Conservation (phyloP, 2,329 filamentous ascomycete species). For the Aureobasidium sp. region DNA sequence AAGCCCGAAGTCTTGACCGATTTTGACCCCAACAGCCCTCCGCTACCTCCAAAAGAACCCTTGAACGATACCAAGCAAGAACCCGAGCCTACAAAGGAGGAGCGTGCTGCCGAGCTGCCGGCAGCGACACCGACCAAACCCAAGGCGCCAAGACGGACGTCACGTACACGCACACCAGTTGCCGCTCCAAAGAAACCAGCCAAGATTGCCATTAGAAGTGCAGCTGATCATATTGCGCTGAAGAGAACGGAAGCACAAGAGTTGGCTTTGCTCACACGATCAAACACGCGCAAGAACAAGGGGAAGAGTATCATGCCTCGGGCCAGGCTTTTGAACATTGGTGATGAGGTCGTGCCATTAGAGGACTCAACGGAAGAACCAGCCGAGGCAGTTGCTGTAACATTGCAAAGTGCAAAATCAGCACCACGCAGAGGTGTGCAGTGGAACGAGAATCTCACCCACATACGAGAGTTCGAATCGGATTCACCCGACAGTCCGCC, state of each 20-base stretch:
- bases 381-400: conserved; percentile 20
- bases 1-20: conserved; percentile 36
- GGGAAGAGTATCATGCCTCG: conserved; percentile 38
- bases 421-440: conserved; percentile 28
- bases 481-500: conserved; percentile 18
- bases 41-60: conserved; percentile 30
- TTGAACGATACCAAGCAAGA: neutral
- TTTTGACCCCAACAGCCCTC: conserved; percentile 41
- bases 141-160: neutral
- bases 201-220: conserved; percentile 39
- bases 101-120: neutral
- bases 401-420: neutral
- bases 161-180: conserved; percentile 5
- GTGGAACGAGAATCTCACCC: conserved; percentile 42
- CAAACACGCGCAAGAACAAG: conserved; percentile 47
- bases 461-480: conserved; percentile 34
- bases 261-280: conserved; percentile 37
- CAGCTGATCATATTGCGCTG: conserved; percentile 37
- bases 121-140: neutral
- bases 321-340: conserved; percentile 38
- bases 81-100: neutral
- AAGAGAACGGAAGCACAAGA: conserved; percentile 45
- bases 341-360: conserved; percentile 24
- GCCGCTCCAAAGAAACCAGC: conserved; percentile 22
- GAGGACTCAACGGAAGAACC: conserved; percentile 4